Base-by-base conservation (phyloP, 495 filamentous ascomycete genomes). In the Staphylotrichum tortipilum region DNA sequence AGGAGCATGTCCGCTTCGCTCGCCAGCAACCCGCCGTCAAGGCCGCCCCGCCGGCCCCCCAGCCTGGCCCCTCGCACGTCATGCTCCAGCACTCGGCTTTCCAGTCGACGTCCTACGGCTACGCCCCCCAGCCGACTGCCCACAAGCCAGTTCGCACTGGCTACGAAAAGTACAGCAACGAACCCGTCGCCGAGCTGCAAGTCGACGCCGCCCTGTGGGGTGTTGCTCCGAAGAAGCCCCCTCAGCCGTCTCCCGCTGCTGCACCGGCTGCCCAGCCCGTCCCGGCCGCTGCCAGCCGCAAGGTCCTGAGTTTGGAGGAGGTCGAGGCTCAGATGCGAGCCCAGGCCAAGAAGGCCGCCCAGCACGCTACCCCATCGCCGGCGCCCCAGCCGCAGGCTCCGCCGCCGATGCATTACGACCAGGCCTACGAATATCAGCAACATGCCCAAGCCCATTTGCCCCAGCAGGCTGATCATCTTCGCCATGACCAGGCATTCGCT, bases 241-340 rank as follows among this genome's bases (percentile, higher is more conserved):
- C 71, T 24, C 61, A 69, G 31, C 56, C 63, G n/a, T 24, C 56
- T 42, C 57, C 64, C 12, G 57, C 55, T 35, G 37, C 67, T 44
- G 41, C 63, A 18, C 62, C 63, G 14, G 34, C 64, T 24, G 48
- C 63, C 17, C 57, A 64, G 9, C 31, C 56, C 15, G 56, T 65
- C 11, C 51, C 63, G 7, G 41, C 52, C 3, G 35, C 63, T 26
- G 41, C 61, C 18, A 59, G 73, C n/a, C 83, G 79, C 60, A 95
- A 89, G 70, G 86, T 97, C 75, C 80, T 99, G 84, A 96, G 88
- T 58, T 61, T 99, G 50, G 92, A 97, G 62, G 92, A 97, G 67
- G 92, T 99, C 14, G 92, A 99, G 70, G 94, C 92, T 29, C 82
- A 89, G 57, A 86, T 99, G 75, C 80, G 88, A 31, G 75, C 80